Base-by-base conservation (phyloP, 495 filamentous ascomycete genomes). In the Massariosphaeria phaeospora region DNA sequence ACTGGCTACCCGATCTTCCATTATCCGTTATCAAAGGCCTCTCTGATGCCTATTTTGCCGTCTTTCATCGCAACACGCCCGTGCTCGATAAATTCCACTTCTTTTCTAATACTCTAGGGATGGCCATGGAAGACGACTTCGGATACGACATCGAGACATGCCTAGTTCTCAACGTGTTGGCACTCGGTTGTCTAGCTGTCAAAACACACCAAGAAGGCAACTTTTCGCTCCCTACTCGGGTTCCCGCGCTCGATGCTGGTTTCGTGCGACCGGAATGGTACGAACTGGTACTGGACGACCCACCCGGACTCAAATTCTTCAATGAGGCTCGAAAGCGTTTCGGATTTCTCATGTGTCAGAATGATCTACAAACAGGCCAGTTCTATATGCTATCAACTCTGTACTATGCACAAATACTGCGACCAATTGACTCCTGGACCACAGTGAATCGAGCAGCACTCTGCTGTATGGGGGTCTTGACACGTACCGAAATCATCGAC, bases 131-230 rank as follows among this genome's bases (percentile, higher is more conserved):
- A 15, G 52, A 40, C 9, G 51, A 60, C 2, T 63, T 63, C 34
- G 61, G 55, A 1, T 60, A 63, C 34, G 56, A 60, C 39, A 55
- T 63, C 8, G 61, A 63, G 29, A 52, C 61, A 1, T 63, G 61
- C 27, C 21, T 63, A 1, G 38, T 63, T 6, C 52, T 63, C n/a
- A 55, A 47, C 15, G 61, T 63, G 1, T 41, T 59, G 1, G 55
- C 61, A 1, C 35, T 63, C 7, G 61, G 61, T 4, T 63, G 61
- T 30, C 27, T 63, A 25, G 61, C 61, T 13, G 56, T 59, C 24
- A 45, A 52, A 24, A 56, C 61, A 20, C 49, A 63, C 34, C 45
- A 63, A 34, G 61, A 63, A 33, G 61, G 61, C 10, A 51, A 56
- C 39, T 63, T 58, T 41, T 29, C 49, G 2, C 33, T 63, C n/a